These are phyloP conservation scores for Aspergillus clavatus DNA, from an alignment of 2,329 filamentous ascomycete species.

Conservation along the genomic window DNA sequence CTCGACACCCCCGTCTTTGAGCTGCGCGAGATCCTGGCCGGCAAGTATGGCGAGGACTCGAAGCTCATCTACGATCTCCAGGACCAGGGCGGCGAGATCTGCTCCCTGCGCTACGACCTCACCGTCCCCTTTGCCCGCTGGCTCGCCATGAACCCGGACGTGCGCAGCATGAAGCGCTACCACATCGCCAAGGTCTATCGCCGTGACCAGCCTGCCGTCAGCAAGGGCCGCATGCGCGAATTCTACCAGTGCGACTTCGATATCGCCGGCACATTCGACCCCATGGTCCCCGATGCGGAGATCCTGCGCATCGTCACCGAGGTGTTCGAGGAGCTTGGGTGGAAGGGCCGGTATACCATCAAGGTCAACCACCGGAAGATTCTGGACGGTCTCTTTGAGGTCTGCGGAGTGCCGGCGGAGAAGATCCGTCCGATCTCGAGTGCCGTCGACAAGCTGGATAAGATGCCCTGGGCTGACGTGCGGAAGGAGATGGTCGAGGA, in stretches of 20 bases:
- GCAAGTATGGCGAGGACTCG: constrained; percentile 88
- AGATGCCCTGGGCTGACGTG: constrained; percentile 84
- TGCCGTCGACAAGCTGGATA: constrained; percentile 94
- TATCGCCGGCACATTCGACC: constrained; percentile 78
- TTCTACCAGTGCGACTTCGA: constrained; percentile 98
- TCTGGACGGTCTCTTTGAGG: constrained; percentile 84
- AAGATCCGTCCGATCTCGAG: constrained; percentile 87
- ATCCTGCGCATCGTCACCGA: constrained; percentile 79
- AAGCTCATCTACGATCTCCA: constrained; percentile 88
- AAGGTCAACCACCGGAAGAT: constrained; percentile 96
- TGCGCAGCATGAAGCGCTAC: constrained; percentile 85
- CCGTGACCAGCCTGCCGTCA: constrained; percentile 77
- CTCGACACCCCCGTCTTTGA: constrained; percentile 84
- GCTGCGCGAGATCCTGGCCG: constrained; percentile 76
- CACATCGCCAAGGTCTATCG: constrained; percentile 92
- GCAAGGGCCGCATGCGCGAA: constrained; percentile 88
- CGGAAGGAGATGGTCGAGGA: constrained; percentile 89
- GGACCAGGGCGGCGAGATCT: constrained; percentile 81
- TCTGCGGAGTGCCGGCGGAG: constrained; percentile 80
- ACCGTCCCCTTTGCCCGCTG: constrained; percentile 89
- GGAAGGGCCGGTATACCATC: constrained; percentile 72
- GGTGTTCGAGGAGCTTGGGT: constrained; percentile 75
- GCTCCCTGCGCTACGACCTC: constrained; percentile 78
- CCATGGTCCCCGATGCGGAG: constrained; percentile 90
- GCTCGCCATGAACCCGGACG: constrained; percentile 81